Evolutionary conservation across 129 eudicot species (phyloP).

Genomic region (Glebionis coronaria): DNA sequence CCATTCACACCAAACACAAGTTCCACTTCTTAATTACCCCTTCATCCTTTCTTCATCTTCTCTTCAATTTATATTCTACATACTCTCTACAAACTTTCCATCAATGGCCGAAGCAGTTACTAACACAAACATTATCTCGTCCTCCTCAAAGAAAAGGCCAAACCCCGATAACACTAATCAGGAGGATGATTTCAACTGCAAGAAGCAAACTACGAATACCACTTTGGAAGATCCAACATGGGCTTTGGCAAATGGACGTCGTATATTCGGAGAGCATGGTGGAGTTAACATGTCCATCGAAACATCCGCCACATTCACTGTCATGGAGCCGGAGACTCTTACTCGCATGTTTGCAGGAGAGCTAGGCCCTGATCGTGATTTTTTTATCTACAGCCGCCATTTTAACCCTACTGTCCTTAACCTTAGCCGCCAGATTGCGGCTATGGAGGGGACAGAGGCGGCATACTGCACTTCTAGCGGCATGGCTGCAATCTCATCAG

Average conservation of each 20-base stretch:
- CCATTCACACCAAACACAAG: not conserved
- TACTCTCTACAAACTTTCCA: not conserved
- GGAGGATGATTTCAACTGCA: not conserved
- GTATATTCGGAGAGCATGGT: conserved; percentile 70
- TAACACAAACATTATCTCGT: conserved; percentile 10
- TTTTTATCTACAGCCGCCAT: conserved; percentile 71
- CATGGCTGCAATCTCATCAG: conserved; percentile 62
- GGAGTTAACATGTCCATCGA: conserved; percentile 83
- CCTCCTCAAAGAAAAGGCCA: conserved; percentile 39
- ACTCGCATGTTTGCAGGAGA: conserved; percentile 68
- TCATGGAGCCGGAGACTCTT: conserved; percentile 74
- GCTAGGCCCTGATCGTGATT: conserved; percentile 59
- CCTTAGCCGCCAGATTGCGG: conserved; percentile 77
- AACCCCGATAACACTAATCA: conserved; percentile 30
- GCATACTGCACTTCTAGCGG: conserved; percentile 78
- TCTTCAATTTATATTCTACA: not conserved
- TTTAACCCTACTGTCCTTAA: conserved; percentile 64
- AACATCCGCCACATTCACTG: conserved; percentile 79
- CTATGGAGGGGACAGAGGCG: conserved; percentile 69
- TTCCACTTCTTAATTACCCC: not conserved
- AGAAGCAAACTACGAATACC: conserved; percentile 25
- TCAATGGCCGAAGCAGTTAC: conserved; percentile 36
- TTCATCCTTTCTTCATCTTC: not conserved
- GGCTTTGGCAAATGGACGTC: conserved; percentile 56
- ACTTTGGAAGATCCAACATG: conserved; percentile 44